Evolutionary conservation across 495 filamentous ascomycete species (phyloP), one percentile per base, ranked within the genome.

Genomic region (Coniosporium apollinis): DNA sequence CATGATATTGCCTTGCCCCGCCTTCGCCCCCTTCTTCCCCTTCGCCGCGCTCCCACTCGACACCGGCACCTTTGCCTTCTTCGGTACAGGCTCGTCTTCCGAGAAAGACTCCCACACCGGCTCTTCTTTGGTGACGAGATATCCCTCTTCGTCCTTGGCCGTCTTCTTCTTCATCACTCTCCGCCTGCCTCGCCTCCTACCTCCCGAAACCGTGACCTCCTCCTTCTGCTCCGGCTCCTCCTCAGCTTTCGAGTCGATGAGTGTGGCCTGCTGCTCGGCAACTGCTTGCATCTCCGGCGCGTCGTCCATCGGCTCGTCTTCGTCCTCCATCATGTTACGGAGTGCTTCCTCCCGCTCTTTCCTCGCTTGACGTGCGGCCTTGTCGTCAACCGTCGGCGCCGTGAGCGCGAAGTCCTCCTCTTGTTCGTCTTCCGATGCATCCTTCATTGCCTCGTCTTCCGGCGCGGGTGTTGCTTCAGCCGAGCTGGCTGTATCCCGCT

Each of bases 31-130:
- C 57, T 82, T 82, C 57, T 74, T 82, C 39, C 45, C 49, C 68
- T 53, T 54, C 31, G 42, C 35, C 19, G 49, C 49, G 8, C 41
- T 19, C 3, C 47, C 25, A 15, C 43, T 45, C 11, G 44, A 47
- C 40, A 56, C 52, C 43, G 61, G 44, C 5, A 63, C 51, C 31
- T 69, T 78, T 24, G 69, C 64, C 52, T 76, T 79, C 45, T 76
- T 71, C 26, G 67, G 64, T 28, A 67, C 64, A 33, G 86, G 82
- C 43, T 94, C 89, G 48, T 91, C 85, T 44, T 86, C 81, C 2
- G 84, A 93, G 62, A 91, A 96, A 4, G 82, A 92, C 55, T 96
- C 89, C 89, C 89, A 97, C 1, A 66, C 74, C 1, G 71, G 61
- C 50, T 94, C 87, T 48, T 87, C 79, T 44, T 76, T 78, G 9